Evolutionary conservation across 2,329 filamentous ascomycete genomes (phyloP).

Genomic region (Colletotrichum theobromicola): DNA sequence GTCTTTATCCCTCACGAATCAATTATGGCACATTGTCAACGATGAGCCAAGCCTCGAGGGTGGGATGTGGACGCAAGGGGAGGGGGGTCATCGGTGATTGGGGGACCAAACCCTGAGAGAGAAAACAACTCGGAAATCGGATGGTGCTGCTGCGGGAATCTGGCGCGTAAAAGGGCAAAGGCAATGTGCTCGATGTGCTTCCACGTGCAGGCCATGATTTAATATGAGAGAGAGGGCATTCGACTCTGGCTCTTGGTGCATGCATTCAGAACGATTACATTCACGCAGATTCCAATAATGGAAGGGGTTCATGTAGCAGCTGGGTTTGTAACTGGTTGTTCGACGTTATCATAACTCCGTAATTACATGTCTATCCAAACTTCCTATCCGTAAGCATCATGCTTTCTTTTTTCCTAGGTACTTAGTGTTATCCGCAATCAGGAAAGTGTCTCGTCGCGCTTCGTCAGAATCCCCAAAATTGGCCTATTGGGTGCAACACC

Average conservation of each 20-base stretch:
- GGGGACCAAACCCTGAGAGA: not conserved
- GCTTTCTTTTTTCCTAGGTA: not conserved
- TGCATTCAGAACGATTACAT: not conserved
- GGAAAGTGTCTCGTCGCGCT: not conserved
- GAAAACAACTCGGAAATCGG: not conserved
- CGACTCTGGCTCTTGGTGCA: not conserved
- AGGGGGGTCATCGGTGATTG: not conserved
- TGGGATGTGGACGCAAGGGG: not conserved
- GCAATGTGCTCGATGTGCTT: not conserved
- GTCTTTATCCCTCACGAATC: not conserved
- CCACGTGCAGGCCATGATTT: not conserved
- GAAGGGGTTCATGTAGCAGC: not conserved
- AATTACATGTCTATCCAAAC: not conserved
- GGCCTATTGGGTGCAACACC: not conserved
- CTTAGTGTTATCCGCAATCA: not conserved
- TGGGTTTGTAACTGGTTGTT: not conserved
- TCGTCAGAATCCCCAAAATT: not conserved
- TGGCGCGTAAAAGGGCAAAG: not conserved
- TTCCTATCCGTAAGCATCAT: not conserved
- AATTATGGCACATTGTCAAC: not conserved
- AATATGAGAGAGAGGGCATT: too few relatives aligned
- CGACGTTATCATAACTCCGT: not conserved
- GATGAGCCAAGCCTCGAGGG: not conserved
- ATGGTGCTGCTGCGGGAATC: not conserved
- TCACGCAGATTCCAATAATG: not conserved